phyloP scores from a whole-genome alignment of 1,284 basidiomycete genomes.

The Pascua guehoae region DNA sequence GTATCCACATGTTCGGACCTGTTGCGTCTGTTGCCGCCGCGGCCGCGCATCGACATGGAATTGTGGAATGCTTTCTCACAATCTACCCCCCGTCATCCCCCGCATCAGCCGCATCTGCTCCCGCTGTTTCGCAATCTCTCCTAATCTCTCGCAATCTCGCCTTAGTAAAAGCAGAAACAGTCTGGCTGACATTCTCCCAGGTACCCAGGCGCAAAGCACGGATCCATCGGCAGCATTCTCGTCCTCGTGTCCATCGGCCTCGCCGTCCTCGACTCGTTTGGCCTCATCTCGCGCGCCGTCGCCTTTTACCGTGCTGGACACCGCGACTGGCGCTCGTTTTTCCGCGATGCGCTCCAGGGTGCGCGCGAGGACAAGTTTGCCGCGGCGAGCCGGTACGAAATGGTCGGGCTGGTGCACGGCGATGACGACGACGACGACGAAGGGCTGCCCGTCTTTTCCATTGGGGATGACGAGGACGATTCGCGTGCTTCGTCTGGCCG shows the following conservation, averaged over 20 bases:
- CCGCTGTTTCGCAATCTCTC: too few relatives aligned
- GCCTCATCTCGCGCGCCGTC: conserved; percentile 29
- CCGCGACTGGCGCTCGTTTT: conserved; percentile 27
- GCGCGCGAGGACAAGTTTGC: conserved; percentile 12
- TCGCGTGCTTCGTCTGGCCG: conserved; percentile 4
- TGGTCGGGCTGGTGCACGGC: conserved; percentile 28
- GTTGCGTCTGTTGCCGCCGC: too few relatives aligned
- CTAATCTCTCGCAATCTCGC: too few relatives aligned
- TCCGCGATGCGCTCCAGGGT: conserved; percentile 20
- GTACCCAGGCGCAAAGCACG: conserved; percentile 41
- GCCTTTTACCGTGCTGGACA: conserved; percentile 22
- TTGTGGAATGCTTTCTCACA: background rate
- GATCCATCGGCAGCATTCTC: conserved; percentile 31
- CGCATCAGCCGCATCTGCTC: background rate
- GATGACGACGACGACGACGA: conserved; percentile 20
- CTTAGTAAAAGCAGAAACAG: background rate
- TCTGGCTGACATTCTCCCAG: conserved; percentile 20
- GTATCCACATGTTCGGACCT: too few relatives aligned
- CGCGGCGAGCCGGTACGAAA: conserved; percentile 31
- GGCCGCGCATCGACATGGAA: background rate
- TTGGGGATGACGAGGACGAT: conserved; percentile 24
- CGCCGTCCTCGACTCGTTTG: conserved; percentile 33
- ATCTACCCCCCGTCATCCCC: background rate
- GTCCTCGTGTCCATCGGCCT: conserved; percentile 35
- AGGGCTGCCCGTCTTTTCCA: conserved; percentile 18